These are phyloP conservation scores for Alternaria novae-zelandiae DNA, from an alignment of 2,329 filamentous ascomycete genomes.

Conservation along the genomic window DNA sequence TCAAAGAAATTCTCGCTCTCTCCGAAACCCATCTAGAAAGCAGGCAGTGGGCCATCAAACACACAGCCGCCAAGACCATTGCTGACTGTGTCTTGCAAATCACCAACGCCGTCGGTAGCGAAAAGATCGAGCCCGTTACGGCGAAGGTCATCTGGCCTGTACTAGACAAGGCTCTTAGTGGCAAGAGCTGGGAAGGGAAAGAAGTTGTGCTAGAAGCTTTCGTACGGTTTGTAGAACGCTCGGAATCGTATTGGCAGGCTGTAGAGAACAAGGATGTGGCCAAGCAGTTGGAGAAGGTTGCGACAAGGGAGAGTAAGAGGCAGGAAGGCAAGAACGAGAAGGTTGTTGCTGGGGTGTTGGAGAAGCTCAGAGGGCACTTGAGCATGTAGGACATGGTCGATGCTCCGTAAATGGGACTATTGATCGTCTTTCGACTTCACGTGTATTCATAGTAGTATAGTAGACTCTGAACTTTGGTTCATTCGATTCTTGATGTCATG, in stretches of 20 bases:
- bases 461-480: neutral
- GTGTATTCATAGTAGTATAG: neutral
- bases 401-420: neutral
- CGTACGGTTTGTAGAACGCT: conserved; percentile 75
- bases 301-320: conserved; percentile 83
- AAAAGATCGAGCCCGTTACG: conserved; percentile 65
- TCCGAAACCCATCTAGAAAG: conserved; percentile 74
- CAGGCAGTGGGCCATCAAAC: conserved; percentile 87
- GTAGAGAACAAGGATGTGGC: conserved; percentile 62
- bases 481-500: neutral
- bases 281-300: conserved; percentile 71
- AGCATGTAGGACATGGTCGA: conserved; percentile 3
- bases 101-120: conserved; percentile 60
- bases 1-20: conserved; percentile 79
- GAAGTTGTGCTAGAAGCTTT: conserved; percentile 82
- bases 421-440: neutral
- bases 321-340: conserved; percentile 78
- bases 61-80: conserved; percentile 81
- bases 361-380: conserved; percentile 18
- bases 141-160: conserved; percentile 78
- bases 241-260: conserved; percentile 64
- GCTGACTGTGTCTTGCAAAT: conserved; percentile 75
- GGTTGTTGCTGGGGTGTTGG: conserved; percentile 25
- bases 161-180: conserved; percentile 78
- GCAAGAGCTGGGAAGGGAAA: conserved; percentile 94